Percentiles rank a stretch among this genome's conserved stretches.
Conservation (phyloP, 1,284 basidiomycete species). For the Neolentinus lepideus region DNA sequence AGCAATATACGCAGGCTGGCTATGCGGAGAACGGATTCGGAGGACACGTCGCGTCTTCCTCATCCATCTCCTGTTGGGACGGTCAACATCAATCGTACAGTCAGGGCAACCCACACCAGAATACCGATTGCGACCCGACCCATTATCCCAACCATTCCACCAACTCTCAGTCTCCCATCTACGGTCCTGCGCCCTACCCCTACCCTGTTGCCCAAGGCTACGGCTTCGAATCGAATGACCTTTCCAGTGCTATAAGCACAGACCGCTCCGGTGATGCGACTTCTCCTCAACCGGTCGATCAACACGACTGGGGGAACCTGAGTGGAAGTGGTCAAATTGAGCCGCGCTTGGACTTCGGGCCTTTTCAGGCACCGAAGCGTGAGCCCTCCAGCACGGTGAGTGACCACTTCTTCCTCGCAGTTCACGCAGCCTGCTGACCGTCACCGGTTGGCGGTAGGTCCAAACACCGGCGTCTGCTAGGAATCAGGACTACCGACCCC, state of each 20-base stretch:
- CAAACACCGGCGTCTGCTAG: not conserved
- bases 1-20: not conserved
- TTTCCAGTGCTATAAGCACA: constrained; percentile 4
- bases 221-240: not conserved
- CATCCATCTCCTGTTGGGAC: not conserved
- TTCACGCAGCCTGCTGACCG: not conserved
- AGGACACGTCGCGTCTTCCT: not conserved
- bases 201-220: constrained; percentile 1
- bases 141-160: not conserved
- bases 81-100: not conserved
- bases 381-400: constrained; percentile 7
- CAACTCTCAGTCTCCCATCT: constrained; percentile 1
- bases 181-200: constrained; percentile 2
- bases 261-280: not conserved
- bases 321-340: constrained; percentile 11
- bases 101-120: not conserved
- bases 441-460: not conserved
- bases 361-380: constrained; percentile 1
- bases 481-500: not conserved
- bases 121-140: not conserved
- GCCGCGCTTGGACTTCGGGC: constrained; percentile 1
- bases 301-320: constrained; percentile 4
- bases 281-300: constrained; percentile 5
- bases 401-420: constrained; percentile 4
- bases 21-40: not conserved